phyloP scores from a whole-genome alignment of 2,329 filamentous ascomycete species.

The Leptographium procerum region DNA sequence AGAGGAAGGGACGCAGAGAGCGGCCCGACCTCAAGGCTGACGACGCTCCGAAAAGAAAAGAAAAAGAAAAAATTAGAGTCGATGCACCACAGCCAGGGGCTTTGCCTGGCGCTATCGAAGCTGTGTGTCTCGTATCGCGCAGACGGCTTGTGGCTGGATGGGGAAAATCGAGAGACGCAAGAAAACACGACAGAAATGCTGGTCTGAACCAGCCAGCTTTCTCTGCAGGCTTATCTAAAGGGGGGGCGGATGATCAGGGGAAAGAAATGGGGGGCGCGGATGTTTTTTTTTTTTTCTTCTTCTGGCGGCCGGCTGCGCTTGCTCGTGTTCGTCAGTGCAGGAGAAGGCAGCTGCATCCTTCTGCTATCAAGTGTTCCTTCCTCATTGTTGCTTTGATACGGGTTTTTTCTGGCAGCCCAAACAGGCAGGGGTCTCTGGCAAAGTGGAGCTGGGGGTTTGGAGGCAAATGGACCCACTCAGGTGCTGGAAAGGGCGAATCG shows the following conservation, averaged over 20 bases:
- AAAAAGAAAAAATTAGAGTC: background rate
- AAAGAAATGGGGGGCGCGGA: too few relatives aligned
- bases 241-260: too few relatives aligned
- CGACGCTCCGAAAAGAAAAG: background rate
- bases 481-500: background rate
- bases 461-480: background rate
- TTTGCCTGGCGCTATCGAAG: background rate
- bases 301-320: background rate
- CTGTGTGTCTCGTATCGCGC: background rate
- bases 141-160: background rate
- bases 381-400: background rate
- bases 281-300: too few relatives aligned
- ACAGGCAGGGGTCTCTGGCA: background rate
- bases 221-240: background rate
- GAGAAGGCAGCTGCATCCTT: background rate
- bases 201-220: too few relatives aligned
- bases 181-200: background rate
- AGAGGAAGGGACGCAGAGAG: background rate
- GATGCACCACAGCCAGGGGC: background rate
- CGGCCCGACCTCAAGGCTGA: background rate
- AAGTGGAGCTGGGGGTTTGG: background rate
- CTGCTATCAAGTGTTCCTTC: background rate
- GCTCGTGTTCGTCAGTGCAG: background rate
- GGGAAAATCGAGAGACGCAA: background rate
- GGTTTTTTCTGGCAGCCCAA: background rate